These are phyloP conservation scores for Gossypium armourianum DNA, from an alignment of 441 rosid species.

Conservation along the genomic window DNA sequence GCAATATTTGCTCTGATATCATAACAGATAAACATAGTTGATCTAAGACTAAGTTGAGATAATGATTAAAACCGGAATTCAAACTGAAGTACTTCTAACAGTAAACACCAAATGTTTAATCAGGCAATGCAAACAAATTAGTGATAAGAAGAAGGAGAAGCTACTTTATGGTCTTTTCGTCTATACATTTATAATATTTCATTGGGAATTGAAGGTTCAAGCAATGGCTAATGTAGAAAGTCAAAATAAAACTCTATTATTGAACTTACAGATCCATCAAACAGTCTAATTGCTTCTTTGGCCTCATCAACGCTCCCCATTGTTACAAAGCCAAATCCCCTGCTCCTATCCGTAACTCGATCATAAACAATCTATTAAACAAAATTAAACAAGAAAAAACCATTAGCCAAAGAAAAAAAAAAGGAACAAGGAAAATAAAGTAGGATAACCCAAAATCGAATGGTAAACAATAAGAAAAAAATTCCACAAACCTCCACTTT, in stretches of 20 bases:
- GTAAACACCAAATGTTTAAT: background rate
- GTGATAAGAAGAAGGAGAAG: background rate
- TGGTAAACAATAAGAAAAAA: background rate
- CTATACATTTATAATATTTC: background rate
- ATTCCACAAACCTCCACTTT: slow-evolving; percentile 49
- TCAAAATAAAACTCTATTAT: background rate
- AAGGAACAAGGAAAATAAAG: background rate
- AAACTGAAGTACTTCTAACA: background rate
- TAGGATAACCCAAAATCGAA: background rate
- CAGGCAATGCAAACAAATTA: background rate
- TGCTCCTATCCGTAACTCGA: slow-evolving; percentile 80
- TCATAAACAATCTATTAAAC: slow-evolving; percentile 54
- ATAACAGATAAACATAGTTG: too few relatives aligned
- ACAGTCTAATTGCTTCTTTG: slow-evolving; percentile 62
- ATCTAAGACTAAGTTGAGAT: too few relatives aligned
- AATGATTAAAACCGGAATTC: background rate
- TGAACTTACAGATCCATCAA: slow-evolving; percentile 64
- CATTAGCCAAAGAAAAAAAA: background rate
- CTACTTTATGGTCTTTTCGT: background rate
- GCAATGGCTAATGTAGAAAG: background rate
- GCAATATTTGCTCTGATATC: too few relatives aligned
- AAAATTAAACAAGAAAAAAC: background rate
- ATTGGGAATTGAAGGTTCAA: background rate
- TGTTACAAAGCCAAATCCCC: slow-evolving; percentile 80
- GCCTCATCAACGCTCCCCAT: slow-evolving; percentile 73